Percentiles rank a stretch among this genome's conserved stretches.
phyloP scores from a whole-genome alignment of 2,329 filamentous ascomycete species.

The Fusarium annulatum region DNA sequence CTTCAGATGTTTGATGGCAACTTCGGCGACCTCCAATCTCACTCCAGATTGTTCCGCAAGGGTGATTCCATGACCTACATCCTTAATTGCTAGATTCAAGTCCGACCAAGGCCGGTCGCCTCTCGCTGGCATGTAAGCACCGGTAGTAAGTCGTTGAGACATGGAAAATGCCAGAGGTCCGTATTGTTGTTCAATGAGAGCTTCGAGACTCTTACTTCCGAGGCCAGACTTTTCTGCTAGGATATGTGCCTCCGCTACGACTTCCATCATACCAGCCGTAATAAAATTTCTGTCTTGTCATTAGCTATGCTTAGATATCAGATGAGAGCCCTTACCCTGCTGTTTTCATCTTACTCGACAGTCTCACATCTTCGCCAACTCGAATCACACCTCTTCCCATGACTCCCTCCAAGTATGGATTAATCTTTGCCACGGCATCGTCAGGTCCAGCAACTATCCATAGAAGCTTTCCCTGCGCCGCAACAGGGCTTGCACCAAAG shows the following conservation, averaged over 20 bases:
- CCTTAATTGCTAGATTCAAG: constrained; percentile 62
- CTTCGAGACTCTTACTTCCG: constrained; percentile 53
- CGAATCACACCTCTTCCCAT: constrained; percentile 56
- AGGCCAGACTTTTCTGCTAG: constrained; percentile 60
- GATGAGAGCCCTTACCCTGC: constrained; percentile 49
- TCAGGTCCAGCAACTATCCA: constrained; percentile 57
- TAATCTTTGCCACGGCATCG: constrained; percentile 49
- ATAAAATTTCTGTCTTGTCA: constrained; percentile 56
- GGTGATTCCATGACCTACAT: constrained; percentile 61
- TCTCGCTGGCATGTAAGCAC: constrained; percentile 51
- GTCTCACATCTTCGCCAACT: constrained; percentile 55
- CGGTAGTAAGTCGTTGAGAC: constrained; percentile 52
- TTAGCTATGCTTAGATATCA: neutral
- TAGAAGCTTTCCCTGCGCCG: constrained; percentile 58
- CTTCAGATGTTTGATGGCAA: constrained; percentile 56
- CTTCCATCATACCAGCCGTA: constrained; percentile 60
- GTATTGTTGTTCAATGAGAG: constrained; percentile 56
- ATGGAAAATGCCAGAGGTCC: constrained; percentile 52
- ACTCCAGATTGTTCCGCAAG: constrained; percentile 54
- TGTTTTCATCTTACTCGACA: constrained; percentile 61
- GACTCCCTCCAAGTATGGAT: constrained; percentile 55
- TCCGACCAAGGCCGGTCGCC: constrained; percentile 58
- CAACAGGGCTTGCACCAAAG: constrained; percentile 63
- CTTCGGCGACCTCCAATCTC: constrained; percentile 54
- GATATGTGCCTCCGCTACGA: constrained; percentile 61